Evolutionary conservation across 257 asterid genomes (phyloP).

Genomic region (Dorcoceras hygrometricum): DNA sequence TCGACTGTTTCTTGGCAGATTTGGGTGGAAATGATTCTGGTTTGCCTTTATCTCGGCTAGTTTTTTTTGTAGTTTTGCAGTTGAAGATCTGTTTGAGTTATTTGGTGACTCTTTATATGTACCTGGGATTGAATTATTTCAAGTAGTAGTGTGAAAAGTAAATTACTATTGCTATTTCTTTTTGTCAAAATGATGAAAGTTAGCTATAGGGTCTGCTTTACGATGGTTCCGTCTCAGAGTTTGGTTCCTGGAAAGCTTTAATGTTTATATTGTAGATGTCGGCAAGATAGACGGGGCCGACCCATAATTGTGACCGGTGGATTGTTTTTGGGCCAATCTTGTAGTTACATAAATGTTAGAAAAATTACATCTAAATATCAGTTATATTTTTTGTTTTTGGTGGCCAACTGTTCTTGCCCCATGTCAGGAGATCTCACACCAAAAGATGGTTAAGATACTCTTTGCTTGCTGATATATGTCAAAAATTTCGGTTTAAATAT

Average conservation of each 20-base stretch:
- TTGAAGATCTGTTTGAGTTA: neutral
- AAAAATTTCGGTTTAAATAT: too few relatives aligned
- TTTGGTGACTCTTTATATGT: neutral
- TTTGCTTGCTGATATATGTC: neutral
- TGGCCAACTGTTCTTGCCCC: neutral
- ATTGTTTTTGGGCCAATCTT: neutral
- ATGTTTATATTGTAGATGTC: constrained; percentile 18
- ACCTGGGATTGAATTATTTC: constrained; percentile 15
- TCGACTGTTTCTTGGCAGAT: neutral
- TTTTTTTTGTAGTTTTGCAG: constrained; percentile 7
- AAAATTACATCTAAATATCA: neutral
- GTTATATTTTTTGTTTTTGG: neutral
- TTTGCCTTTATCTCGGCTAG: neutral
- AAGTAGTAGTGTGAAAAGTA: constrained; percentile 15
- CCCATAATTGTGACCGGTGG: neutral
- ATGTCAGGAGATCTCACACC: neutral
- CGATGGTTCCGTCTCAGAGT: constrained; percentile 15
- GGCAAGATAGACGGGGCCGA: constrained; percentile 8
- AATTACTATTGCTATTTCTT: constrained; percentile 22
- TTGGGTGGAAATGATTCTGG: neutral
- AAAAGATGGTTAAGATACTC: neutral
- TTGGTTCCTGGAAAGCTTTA: constrained; percentile 25
- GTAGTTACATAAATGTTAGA: neutral
- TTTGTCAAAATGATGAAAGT: constrained; percentile 20
- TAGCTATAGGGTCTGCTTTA: constrained; percentile 32